Conservation (phyloP, 352 stramenopile genomes). For the Pythium phragmiticola region DNA sequence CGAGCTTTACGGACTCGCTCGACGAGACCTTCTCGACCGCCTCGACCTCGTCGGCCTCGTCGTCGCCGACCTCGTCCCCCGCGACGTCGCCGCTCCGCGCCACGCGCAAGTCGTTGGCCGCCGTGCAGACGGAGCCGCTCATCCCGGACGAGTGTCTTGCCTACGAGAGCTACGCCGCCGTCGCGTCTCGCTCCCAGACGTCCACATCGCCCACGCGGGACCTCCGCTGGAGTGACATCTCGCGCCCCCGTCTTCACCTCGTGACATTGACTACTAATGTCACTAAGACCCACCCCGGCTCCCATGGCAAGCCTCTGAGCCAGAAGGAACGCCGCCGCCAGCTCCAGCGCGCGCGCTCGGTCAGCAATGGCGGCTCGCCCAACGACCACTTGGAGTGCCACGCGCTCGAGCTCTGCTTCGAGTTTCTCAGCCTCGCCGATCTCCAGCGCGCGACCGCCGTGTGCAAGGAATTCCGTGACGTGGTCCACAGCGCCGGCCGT, state of each 20-base stretch:
- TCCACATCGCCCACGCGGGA: conserved; percentile 27
- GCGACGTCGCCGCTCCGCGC: conserved; percentile 7
- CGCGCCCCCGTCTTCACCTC: conserved; percentile 39
- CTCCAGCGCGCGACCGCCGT: conserved; percentile 42
- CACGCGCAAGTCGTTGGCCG: background rate
- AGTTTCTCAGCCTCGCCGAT: conserved; percentile 62
- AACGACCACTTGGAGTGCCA: conserved; percentile 43
- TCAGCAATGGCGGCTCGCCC: conserved; percentile 14
- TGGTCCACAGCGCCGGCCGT: conserved; percentile 41
- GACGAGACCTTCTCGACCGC: conserved; percentile 13
- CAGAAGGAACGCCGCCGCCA: conserved; percentile 35
- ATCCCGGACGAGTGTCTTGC: conserved; percentile 46
- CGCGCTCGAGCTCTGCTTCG: conserved; percentile 69
- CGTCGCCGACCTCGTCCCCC: conserved; percentile 14
- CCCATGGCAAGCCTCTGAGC: conserved; percentile 22
- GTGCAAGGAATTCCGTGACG: conserved; percentile 58
- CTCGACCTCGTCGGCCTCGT: background rate
- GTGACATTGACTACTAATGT: conserved; percentile 23
- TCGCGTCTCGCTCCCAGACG: conserved; percentile 44
- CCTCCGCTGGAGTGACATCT: conserved; percentile 73
- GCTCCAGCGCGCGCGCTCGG: conserved; percentile 25
- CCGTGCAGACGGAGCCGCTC: conserved; percentile 4
- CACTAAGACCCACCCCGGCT: background rate
- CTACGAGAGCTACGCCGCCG: conserved; percentile 78
- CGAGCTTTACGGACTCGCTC: conserved; percentile 25